Evolutionary conservation across 2,329 filamentous ascomycete genomes (phyloP).

Genomic region (Aurifilum marmelostoma): DNA sequence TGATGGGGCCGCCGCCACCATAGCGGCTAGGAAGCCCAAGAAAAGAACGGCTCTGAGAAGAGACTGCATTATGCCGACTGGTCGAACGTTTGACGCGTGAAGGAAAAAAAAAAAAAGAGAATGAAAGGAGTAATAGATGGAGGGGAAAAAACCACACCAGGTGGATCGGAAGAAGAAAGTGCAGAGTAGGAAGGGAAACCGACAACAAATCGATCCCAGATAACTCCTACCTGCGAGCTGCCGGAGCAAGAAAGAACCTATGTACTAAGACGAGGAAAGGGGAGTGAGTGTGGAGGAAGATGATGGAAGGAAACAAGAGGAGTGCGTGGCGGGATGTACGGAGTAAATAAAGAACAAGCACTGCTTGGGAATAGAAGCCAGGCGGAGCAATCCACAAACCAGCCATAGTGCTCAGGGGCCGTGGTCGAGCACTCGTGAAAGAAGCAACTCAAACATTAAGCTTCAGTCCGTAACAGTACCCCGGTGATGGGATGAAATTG

Average conservation of each 20-base stretch:
- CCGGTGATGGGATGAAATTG: conserved; percentile 18
- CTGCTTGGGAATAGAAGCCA: conserved; percentile 12
- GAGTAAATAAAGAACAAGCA: conserved; percentile 25
- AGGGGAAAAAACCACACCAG: conserved; percentile 33
- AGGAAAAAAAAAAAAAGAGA: not conserved
- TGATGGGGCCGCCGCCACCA: conserved; percentile 49
- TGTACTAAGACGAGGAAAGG: conserved; percentile 13
- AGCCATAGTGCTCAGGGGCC: not conserved
- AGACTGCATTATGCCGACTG: conserved; percentile 33
- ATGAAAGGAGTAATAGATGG: conserved; percentile 24
- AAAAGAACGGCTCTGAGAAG: conserved; percentile 40
- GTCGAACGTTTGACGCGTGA: no score
- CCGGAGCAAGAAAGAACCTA: conserved; percentile 22
- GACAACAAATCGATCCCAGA: conserved; percentile 20
- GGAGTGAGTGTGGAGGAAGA: conserved; percentile 6
- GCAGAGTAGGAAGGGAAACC: conserved; percentile 19
- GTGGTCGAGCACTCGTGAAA: conserved; percentile 17
- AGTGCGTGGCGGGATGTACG: not conserved
- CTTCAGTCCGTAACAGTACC: conserved; percentile 21
- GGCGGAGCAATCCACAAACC: not conserved
- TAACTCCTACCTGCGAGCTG: conserved; percentile 26
- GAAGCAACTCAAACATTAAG: conserved; percentile 17
- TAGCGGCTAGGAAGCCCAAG: conserved; percentile 51
- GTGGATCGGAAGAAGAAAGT: conserved; percentile 29
- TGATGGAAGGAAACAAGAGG: conserved; percentile 6